Base-by-base conservation (phyloP, 768 basidiomycete genomes). In the Flagelloscypha sp. region DNA sequence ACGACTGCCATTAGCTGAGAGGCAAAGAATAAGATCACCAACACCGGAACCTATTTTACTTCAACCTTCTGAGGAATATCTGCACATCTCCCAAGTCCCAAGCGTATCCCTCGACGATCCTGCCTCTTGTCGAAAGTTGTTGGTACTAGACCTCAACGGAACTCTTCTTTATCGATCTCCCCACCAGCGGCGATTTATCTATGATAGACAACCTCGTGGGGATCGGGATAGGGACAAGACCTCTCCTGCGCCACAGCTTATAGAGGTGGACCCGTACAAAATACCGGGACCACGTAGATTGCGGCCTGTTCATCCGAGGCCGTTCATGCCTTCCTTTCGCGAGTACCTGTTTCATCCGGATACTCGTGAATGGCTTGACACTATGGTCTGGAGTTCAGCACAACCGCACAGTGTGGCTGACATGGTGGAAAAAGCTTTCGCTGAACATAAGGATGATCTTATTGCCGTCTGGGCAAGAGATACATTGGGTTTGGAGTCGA, bases 341-440 rank as follows among this genome's bases (percentile, higher is more conserved):
- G 50, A 57, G 1, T 77, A 67, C 38, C 49, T 77, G 12, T 70
- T 74, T 36, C 61, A 64, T 21, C 48, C 57, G 0, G 42, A 56
- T 21, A 74, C 68, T 22, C 55, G 50, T 17, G 46, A 52, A 16
- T 75, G 72, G 68, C 54, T 78, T 27, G 72, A 76, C 33, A 65
- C 69, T 11, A 79, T 79, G 71, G 63, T 79, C 17, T 79, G 77
- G 77, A 74, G 70, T 37, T 74, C 71, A 23, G 77, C 77, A 2
- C 74, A 78, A 45, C 70, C 74, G 8, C 70, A 71, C 19, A 74
- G 64, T 45, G 77, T 76, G 5, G 46, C 53, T 3, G 64, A 68
- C 36, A 78, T 78, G 75, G 71, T 74, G 1, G 48, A 59, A 22
- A 54, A 56, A 12, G 58, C 60, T 9, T 76, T 78, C 43, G 69